phyloP scores from a whole-genome alignment of 2,329 filamentous ascomycete species.

The Dothideomycetes sp. region DNA sequence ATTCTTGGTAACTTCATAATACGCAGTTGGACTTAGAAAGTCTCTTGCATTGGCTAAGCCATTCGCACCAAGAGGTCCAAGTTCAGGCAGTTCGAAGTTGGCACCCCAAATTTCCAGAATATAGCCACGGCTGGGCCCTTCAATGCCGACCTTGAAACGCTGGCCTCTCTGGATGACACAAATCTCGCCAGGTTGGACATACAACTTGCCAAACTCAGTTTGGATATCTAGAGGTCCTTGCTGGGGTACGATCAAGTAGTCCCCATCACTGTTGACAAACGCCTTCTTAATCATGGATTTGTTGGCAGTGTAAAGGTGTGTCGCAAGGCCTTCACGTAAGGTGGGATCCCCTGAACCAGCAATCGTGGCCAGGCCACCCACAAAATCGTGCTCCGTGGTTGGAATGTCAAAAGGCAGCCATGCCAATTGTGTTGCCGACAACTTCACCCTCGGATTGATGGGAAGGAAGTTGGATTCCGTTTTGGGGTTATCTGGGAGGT shows the following conservation, averaged over 20 bases:
- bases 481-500: constrained; percentile 15
- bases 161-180: constrained; percentile 29
- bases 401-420: constrained; percentile 31
- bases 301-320: constrained; percentile 39
- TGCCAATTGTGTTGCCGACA: constrained; percentile 40
- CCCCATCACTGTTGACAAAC: constrained; percentile 33
- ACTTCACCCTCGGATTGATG: constrained; percentile 33
- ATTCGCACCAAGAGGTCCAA: constrained; percentile 27
- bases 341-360: constrained; percentile 42
- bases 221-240: constrained; percentile 26
- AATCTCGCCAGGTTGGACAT: constrained; percentile 27
- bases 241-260: constrained; percentile 27
- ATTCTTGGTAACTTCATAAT: constrained; percentile 25
- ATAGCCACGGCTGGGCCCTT: constrained; percentile 28
- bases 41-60: constrained; percentile 28
- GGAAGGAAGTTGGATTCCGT: constrained; percentile 35
- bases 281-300: constrained; percentile 33
- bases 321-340: constrained; percentile 36
- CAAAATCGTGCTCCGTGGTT: constrained; percentile 32
- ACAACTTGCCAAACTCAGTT: constrained; percentile 28
- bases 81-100: constrained; percentile 27
- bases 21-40: constrained; percentile 26
- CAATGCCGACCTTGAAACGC: constrained; percentile 24
- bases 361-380: constrained; percentile 37
- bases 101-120: constrained; percentile 30